Evolutionary conservation across 768 basidiomycete species (phyloP).

Genomic region (Cubamyces sp.): DNA sequence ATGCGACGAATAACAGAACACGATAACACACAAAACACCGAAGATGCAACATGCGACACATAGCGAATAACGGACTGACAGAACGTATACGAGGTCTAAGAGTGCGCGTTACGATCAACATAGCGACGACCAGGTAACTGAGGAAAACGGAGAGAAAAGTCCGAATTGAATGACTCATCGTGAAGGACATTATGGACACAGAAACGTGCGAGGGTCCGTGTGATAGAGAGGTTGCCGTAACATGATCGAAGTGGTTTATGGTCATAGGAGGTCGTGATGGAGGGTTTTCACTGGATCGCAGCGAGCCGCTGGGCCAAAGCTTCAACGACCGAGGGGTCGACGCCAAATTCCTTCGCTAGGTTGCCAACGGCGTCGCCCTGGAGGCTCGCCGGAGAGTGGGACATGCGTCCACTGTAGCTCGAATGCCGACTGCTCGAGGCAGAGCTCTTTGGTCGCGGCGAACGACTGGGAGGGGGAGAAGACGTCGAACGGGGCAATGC

Average conservation of each 20-base stretch:
- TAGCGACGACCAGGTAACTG: constrained; percentile 19
- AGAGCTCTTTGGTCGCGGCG: constrained; percentile 16
- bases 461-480: constrained; percentile 24
- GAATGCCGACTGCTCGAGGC: constrained; percentile 18
- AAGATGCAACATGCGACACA: constrained; percentile 20
- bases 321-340: constrained; percentile 68
- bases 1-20: constrained; percentile 17
- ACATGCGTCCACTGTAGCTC: constrained; percentile 4
- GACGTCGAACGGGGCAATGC: constrained; percentile 31
- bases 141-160: constrained; percentile 13
- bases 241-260: constrained; percentile 10
- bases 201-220: constrained; percentile 5
- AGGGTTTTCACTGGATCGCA: constrained; percentile 14
- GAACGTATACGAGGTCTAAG: neutral
- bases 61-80: constrained; percentile 13
- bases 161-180: constrained; percentile 17
- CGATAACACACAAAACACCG: constrained; percentile 21
- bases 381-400: constrained; percentile 6
- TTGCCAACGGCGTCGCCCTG: constrained; percentile 44
- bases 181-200: constrained; percentile 16
- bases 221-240: constrained; percentile 18
- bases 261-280: neutral
- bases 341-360: constrained; percentile 77
- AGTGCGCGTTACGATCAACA: constrained; percentile 27
- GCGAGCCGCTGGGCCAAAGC: constrained; percentile 66